These are phyloP conservation scores for Cryptosporidium meleagridis DNA, from an alignment of 169 alveolate genomes.

Conservation along the genomic window DNA sequence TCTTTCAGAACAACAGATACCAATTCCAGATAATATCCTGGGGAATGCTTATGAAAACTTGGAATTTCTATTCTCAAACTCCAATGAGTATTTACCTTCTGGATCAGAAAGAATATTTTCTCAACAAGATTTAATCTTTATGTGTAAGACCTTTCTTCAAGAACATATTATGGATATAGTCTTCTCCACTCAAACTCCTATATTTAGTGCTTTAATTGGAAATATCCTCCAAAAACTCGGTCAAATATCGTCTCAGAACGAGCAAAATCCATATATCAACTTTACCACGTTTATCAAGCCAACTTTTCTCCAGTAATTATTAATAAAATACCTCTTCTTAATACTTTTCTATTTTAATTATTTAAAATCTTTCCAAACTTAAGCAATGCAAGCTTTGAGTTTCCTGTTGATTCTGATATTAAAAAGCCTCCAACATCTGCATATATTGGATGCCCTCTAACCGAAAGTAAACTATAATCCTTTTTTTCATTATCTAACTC, in stretches of 20 bases:
- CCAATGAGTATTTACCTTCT: neutral
- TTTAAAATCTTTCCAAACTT: neutral
- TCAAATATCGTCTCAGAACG: slow-evolving; percentile 7
- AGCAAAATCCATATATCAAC: neutral
- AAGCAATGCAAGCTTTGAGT: slow-evolving; percentile 19
- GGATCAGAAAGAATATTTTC: neutral
- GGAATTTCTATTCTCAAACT: neutral
- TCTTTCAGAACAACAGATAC: neutral
- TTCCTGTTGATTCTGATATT: slow-evolving; percentile 4
- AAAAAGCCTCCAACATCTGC: slow-evolving; percentile 41
- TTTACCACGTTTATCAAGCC: slow-evolving; percentile 3
- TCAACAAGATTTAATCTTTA: slow-evolving; percentile 16
- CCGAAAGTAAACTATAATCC: slow-evolving; percentile 25
- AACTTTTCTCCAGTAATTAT: neutral
- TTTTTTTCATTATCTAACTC: neutral
- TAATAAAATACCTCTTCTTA: neutral
- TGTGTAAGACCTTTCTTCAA: slow-evolving; percentile 9
- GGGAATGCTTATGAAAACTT: slow-evolving; percentile 7
- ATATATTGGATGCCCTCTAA: slow-evolving; percentile 58
- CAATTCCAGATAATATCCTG: slow-evolving; percentile 32
- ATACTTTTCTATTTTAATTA: neutral
- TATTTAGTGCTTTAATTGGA: slow-evolving; percentile 6
- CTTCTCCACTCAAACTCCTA: neutral
- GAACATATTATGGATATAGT: slow-evolving; percentile 11
- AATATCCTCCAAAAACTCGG: neutral